phyloP scores from a whole-genome alignment of 2,329 filamentous ascomycete species.

The Phoma sp. region DNA sequence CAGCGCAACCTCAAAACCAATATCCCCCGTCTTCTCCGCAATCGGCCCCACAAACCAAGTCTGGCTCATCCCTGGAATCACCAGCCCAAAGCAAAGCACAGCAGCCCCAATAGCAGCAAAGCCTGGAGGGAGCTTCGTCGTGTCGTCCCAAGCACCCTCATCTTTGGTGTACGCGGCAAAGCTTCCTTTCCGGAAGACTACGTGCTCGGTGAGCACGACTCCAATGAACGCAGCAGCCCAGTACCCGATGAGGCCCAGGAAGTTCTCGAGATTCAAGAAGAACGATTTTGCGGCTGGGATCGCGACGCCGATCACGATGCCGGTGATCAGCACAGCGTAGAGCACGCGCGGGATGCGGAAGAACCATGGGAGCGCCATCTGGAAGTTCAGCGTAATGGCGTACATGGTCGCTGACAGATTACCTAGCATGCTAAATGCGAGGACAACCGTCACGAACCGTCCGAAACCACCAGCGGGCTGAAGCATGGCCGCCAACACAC shows the following conservation, averaged over 20 bases:
- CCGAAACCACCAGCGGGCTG: constrained; percentile 65
- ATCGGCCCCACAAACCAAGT: constrained; percentile 68
- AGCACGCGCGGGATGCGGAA: constrained; percentile 63
- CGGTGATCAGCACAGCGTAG: constrained; percentile 64
- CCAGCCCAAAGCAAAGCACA: constrained; percentile 52
- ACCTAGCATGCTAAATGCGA: constrained; percentile 61
- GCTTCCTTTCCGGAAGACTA: constrained; percentile 45
- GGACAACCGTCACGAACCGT: constrained; percentile 66
- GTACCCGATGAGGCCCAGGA: constrained; percentile 46
- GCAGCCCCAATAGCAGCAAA: constrained; percentile 50
- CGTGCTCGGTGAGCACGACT: constrained; percentile 46
- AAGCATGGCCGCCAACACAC: constrained; percentile 66
- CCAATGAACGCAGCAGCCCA: constrained; percentile 46
- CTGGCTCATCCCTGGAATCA: constrained; percentile 67
- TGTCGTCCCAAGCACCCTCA: constrained; percentile 49
- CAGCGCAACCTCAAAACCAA: constrained; percentile 71
- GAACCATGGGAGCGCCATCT: constrained; percentile 65
- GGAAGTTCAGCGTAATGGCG: constrained; percentile 69
- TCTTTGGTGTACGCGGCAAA: constrained; percentile 47
- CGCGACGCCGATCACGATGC: constrained; percentile 65
- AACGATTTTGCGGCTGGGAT: constrained; percentile 64
- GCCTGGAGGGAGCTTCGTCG: constrained; percentile 49
- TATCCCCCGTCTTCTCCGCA: constrained; percentile 65
- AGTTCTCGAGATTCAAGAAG: constrained; percentile 60
- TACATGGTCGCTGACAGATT: constrained; percentile 68